These are phyloP conservation scores for Boletellus ananas DNA, from an alignment of 768 basidiomycete species.

Conservation along the genomic window DNA sequence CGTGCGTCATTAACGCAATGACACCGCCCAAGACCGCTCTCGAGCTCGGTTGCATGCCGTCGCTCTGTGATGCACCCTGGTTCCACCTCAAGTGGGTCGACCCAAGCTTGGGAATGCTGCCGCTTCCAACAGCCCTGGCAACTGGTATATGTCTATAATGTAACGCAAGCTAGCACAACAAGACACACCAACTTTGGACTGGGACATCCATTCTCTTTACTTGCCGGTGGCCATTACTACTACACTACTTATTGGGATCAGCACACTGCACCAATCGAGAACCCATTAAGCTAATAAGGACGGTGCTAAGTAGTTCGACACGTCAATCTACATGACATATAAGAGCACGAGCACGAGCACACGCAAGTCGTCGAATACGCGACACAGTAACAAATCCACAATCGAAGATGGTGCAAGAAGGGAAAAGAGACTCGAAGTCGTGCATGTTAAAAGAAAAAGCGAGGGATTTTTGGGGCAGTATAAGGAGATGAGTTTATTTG, in stretches of 20 bases:
- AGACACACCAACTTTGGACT: too few relatives aligned
- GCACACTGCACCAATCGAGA: slow-evolving; percentile 6
- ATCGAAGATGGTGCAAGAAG: background rate
- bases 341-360: slow-evolving; percentile 6
- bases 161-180: too few relatives aligned
- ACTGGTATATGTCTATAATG: too few relatives aligned
- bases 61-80: too few relatives aligned
- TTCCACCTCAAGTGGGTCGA: too few relatives aligned
- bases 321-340: background rate
- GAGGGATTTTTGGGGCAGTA: slow-evolving; percentile 5
- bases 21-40: too few relatives aligned
- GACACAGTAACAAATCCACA: slow-evolving; percentile 10
- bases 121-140: too few relatives aligned
- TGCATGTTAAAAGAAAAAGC: background rate
- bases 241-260: background rate
- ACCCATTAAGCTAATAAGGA: slow-evolving; percentile 17
- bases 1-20: too few relatives aligned
- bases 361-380: slow-evolving; percentile 9
- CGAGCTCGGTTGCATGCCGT: too few relatives aligned
- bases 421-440: background rate
- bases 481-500: slow-evolving; percentile 13
- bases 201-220: background rate
- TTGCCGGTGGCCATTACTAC: background rate
- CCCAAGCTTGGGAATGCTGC: too few relatives aligned
- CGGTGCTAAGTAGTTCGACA: slow-evolving; percentile 15